Conservation (phyloP, 2,329 filamentous ascomycete species). For the Exophiala viscosa region DNA sequence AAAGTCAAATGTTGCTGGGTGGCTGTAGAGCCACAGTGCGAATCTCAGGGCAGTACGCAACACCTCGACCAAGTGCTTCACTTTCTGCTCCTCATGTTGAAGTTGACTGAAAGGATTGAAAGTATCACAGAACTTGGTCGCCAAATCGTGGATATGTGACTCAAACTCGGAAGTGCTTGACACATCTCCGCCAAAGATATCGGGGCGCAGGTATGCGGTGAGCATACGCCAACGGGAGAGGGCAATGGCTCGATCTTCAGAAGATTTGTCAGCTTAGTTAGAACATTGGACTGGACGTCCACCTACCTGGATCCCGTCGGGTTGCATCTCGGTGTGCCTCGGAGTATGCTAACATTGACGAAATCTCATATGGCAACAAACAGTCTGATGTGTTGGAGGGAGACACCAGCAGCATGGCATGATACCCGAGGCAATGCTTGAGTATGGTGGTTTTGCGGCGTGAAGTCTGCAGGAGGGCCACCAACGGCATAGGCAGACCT, state of each 20-base stretch:
- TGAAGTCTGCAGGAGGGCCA: background rate
- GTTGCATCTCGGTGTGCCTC: too few species aligned
- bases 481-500: background rate
- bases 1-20: slow-evolving; percentile 27
- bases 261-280: too few species aligned
- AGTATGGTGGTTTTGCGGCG: background rate
- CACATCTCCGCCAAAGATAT: background rate
- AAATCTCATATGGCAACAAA: background rate
- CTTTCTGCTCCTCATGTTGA: slow-evolving; percentile 18
- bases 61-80: slow-evolving; percentile 26
- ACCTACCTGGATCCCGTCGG: too few species aligned
- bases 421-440: slow-evolving; percentile 4
- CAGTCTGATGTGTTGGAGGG: slow-evolving; percentile 11
- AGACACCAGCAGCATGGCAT: background rate
- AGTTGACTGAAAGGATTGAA: slow-evolving; percentile 28
- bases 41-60: slow-evolving; percentile 25
- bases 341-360: too few species aligned
- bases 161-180: background rate
- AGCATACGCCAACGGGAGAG: slow-evolving; percentile 33
- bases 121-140: slow-evolving; percentile 18
- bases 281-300: too few species aligned
- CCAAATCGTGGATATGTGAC: slow-evolving; percentile 8
- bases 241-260: background rate
- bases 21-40: slow-evolving; percentile 31
- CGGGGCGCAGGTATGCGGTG: slow-evolving; percentile 27